phyloP scores from a whole-genome alignment of 2,329 filamentous ascomycete genomes.

The Colletotrichum australisinense region DNA sequence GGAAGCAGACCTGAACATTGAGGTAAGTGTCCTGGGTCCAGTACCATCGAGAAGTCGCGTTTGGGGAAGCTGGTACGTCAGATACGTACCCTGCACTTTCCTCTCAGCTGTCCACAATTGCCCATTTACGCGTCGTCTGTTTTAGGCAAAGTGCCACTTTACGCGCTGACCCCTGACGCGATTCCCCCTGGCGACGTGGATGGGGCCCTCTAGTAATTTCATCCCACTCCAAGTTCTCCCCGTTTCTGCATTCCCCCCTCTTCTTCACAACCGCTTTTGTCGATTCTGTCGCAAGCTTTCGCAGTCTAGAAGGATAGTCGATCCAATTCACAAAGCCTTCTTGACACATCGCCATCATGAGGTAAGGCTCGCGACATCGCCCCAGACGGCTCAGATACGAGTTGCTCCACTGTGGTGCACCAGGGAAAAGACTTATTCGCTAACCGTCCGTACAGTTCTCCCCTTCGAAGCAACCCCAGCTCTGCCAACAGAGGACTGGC shows the following conservation, averaged over 20 bases:
- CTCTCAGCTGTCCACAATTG: constrained; percentile 16
- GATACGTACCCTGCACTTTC: constrained; percentile 17
- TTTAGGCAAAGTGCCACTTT: constrained; percentile 54
- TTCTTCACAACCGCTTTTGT: constrained; percentile 1
- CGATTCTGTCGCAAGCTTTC: constrained; percentile 10
- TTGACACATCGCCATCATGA: constrained; percentile 41
- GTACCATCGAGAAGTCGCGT: constrained; percentile 9
- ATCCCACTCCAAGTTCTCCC: constrained; percentile 17
- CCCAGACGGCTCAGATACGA: background rate
- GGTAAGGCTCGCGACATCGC: constrained; percentile 39
- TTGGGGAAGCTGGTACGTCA: constrained; percentile 19
- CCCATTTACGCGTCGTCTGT: constrained; percentile 41
- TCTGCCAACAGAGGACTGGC: constrained; percentile 83
- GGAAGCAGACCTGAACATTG: background rate
- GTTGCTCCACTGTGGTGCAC: background rate
- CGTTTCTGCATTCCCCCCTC: constrained; percentile 21
- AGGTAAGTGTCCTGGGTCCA: background rate
- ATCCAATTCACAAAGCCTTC: background rate
- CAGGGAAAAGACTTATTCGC: constrained; percentile 16
- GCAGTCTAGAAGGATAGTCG: constrained; percentile 1
- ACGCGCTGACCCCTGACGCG: constrained; percentile 49
- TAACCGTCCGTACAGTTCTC: constrained; percentile 71
- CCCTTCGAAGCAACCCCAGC: constrained; percentile 81
- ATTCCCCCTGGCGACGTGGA: constrained; percentile 29
- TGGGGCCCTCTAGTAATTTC: constrained; percentile 32